Evolutionary conservation across 2,329 filamentous ascomycete genomes (phyloP).

Genomic region (Didymellaceae sp.): DNA sequence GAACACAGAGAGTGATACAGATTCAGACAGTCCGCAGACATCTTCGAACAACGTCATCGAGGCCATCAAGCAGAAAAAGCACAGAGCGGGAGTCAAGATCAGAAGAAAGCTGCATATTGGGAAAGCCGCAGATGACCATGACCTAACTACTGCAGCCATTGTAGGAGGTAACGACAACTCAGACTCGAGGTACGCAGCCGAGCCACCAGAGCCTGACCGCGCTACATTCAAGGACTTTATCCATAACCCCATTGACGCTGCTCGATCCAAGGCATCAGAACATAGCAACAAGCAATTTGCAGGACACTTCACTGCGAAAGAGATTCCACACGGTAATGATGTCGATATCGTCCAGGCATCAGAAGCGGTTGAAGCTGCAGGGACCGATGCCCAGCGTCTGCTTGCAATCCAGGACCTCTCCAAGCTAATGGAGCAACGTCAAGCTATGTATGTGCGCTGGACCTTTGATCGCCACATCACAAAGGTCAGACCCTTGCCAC

Average conservation of each 20-base stretch:
- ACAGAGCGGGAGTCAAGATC: conserved; percentile 31
- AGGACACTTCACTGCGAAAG: conserved; percentile 53
- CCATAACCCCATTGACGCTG: conserved; percentile 33
- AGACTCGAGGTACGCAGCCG: conserved; percentile 26
- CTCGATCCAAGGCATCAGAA: conserved; percentile 30
- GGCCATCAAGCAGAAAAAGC: conserved; percentile 28
- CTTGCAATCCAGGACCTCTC: conserved; percentile 27
- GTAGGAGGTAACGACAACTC: conserved; percentile 23
- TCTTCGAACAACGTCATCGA: conserved; percentile 21
- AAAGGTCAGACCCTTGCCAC: conserved; percentile 39
- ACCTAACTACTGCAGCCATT: conserved; percentile 20
- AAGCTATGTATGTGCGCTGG: conserved; percentile 46
- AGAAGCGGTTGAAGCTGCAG: conserved; percentile 26
- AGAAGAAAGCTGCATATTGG: conserved; percentile 33
- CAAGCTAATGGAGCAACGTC: conserved; percentile 34
- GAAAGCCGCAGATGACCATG: conserved; percentile 24
- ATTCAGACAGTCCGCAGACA: conserved; percentile 15
- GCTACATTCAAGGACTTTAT: conserved; percentile 32
- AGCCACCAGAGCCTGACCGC: conserved; percentile 28
- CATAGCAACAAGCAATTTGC: conserved; percentile 35
- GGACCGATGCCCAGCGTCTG: conserved; percentile 19
- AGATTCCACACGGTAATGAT: conserved; percentile 46
- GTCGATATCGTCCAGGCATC: conserved; percentile 47
- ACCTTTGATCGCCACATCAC: conserved; percentile 47
- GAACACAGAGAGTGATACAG: not conserved